Evolutionary conservation across 495 filamentous ascomycete species (phyloP).

Genomic region (Daldinia loculata): DNA sequence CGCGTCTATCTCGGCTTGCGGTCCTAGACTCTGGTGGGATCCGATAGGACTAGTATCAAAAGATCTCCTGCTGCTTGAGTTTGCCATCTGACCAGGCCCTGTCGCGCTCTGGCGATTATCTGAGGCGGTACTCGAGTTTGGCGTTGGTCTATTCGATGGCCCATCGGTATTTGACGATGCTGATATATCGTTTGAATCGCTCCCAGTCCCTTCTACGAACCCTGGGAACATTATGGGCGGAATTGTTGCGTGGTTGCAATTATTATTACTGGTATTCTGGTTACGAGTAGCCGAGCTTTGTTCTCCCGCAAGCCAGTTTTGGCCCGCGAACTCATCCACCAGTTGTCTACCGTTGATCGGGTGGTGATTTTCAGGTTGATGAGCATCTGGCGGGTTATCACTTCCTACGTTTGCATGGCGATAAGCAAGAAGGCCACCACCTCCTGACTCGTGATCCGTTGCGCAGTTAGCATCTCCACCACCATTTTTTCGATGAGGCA

Average conservation of each 20-base stretch:
- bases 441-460: conserved; percentile 12
- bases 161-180: conserved; percentile 50
- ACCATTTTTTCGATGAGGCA: conserved; percentile 8
- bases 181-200: conserved; percentile 53
- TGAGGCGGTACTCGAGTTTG: conserved; percentile 61
- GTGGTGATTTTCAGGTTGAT: conserved; percentile 41
- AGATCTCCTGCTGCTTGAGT: conserved; percentile 51
- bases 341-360: conserved; percentile 23
- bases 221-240: conserved; percentile 44
- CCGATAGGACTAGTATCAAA: conserved; percentile 57
- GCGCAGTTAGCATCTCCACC: not conserved
- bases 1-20: conserved; percentile 47
- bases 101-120: conserved; percentile 49
- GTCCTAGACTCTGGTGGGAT: conserved; percentile 48
- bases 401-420: conserved; percentile 47
- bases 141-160: conserved; percentile 58
- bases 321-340: conserved; percentile 38
- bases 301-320: conserved; percentile 47
- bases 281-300: conserved; percentile 49
- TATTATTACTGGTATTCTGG: conserved; percentile 38
- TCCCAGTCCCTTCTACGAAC: conserved; percentile 41
- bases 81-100: conserved; percentile 37
- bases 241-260: conserved; percentile 43
- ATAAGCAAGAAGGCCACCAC: conserved; percentile 42
- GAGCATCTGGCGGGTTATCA: conserved; percentile 40